phyloP scores from a whole-genome alignment of 1,284 basidiomycete species.

The Farysia itapuensis region DNA sequence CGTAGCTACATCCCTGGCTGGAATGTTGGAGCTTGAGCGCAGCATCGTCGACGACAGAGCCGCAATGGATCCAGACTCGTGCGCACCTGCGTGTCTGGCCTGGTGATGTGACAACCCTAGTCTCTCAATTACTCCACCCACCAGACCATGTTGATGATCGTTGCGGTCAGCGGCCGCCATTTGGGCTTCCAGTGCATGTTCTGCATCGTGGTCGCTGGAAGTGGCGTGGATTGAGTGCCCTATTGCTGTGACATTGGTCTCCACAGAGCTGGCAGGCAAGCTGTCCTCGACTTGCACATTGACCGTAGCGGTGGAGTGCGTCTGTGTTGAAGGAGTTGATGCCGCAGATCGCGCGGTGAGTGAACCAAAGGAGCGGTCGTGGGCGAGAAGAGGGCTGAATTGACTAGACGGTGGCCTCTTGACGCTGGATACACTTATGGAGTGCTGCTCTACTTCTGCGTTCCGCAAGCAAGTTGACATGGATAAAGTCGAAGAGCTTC shows the following conservation, averaged over 20 bases:
- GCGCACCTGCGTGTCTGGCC: neutral
- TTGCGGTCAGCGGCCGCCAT: constrained; percentile 35
- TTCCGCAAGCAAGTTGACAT: constrained; percentile 15
- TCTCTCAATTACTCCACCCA: constrained; percentile 29
- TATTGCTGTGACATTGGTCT: constrained; percentile 24
- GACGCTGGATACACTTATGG: constrained; percentile 12
- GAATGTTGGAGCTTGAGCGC: neutral
- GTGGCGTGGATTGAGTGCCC: constrained; percentile 2
- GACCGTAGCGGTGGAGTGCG: constrained; percentile 10
- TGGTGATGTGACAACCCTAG: constrained; percentile 16
- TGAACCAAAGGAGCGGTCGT: constrained; percentile 7
- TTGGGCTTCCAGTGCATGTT: constrained; percentile 25
- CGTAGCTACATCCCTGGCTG: neutral
- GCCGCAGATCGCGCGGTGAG: constrained; percentile 6
- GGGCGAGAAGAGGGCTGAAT: constrained; percentile 5
- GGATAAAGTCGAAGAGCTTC: constrained; percentile 15
- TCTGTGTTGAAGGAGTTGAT: constrained; percentile 11
- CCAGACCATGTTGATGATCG: constrained; percentile 34
- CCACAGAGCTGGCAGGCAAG: constrained; percentile 7
- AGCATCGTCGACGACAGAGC: too few species aligned
- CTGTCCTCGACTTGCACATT: constrained; percentile 35
- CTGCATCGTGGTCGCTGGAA: constrained; percentile 6
- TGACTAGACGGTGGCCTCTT: constrained; percentile 13
- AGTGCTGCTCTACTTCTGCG: constrained; percentile 9
- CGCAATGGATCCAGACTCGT: too few species aligned